Conservation (phyloP, 768 basidiomycete genomes). For the Calocybe gangraenosa region DNA sequence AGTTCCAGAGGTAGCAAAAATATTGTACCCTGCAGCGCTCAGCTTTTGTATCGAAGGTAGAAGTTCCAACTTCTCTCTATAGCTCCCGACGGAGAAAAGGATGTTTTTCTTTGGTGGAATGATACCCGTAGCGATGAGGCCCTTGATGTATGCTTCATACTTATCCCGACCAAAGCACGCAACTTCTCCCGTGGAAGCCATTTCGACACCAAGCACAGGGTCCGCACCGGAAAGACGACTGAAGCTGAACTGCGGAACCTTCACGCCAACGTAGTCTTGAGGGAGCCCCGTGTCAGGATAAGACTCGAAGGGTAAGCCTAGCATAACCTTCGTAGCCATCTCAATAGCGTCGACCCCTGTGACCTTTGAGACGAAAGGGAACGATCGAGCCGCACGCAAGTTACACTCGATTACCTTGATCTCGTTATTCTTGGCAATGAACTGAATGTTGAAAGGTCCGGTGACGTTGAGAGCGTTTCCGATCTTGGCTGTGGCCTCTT, state of each 20-base stretch:
- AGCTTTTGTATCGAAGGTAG: constrained; percentile 94
- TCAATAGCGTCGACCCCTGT: constrained; percentile 98
- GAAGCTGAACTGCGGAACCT: constrained; percentile 99
- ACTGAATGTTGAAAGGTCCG: constrained; percentile 99
- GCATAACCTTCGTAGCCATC: constrained; percentile 98
- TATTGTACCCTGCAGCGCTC: constrained; percentile 88
- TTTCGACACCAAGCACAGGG: constrained; percentile 96
- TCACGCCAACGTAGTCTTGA: constrained; percentile 93
- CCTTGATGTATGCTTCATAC: constrained; percentile 98
- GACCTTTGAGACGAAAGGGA: constrained; percentile 99
- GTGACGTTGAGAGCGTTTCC: constrained; percentile 97
- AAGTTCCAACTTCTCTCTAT: constrained; percentile 95
- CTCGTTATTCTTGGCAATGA: constrained; percentile 99
- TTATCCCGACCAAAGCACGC: constrained; percentile 98
- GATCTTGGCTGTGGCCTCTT: constrained; percentile 96
- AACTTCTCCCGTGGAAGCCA: constrained; percentile 99
- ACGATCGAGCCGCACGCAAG: constrained; percentile 93
- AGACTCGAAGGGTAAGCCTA: constrained; percentile 81
- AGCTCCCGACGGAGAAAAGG: constrained; percentile 93
- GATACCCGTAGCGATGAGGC: constrained; percentile 94
- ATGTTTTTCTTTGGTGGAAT: constrained; percentile 96
- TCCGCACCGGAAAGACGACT: constrained; percentile 95
- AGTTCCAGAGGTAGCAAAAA: constrained; percentile 96
- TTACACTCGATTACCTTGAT: constrained; percentile 99
- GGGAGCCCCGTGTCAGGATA: constrained; percentile 90